Evolutionary conservation across 2,329 filamentous ascomycete genomes (phyloP), one percentile per base, ranked within the genome.

Genomic region (Gnomoniopsis sp.): DNA sequence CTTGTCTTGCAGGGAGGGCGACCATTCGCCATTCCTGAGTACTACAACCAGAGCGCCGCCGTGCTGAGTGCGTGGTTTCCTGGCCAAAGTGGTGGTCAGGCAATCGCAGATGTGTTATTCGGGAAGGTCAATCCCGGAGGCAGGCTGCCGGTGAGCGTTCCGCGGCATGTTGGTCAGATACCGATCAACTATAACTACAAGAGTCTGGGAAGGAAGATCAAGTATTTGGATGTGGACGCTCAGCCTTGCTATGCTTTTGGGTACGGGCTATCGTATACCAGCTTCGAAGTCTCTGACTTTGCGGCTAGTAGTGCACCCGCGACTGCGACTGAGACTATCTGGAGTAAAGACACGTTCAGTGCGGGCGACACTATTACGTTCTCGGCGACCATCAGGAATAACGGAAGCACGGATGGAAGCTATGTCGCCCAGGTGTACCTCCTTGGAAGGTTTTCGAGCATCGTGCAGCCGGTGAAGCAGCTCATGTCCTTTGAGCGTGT

Each of bases 341-440:
- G 10, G 15, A 36, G 0, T 2, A 19, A 34, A 17, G 17, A 14
- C 12, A 55, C 52, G 1, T 62, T 62, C 50, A 57, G 23, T 1
- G 17, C 53, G 1, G 60, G 60, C 14, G 67, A 70, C 33, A 71
- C 59, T 0, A 69, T 79, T 10, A 64, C 53, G 1, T 79, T 79
- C 60, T 67, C 68, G 0, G 67, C 68, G 8, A 59, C 38, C 1
- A 60, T 77, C 3, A 67, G 56, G 26, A 78, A 78, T 51, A 70
- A 54, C 1, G 75, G 75, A 1, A 17, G 50, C 0, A 26, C 68
- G 12, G 58, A 63, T 2, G 75, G 75, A 3, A 74, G 71, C 41
- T 73, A 75, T 59, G 74, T 77, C 2, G 67, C 68, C 33, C 74
- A 77, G 56, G 68, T 77, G 3, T 79, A 79, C 58, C 64, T 73